Evolutionary conservation across 306 rosid genomes (phyloP).

Genomic region (Trifolium subterraneum): DNA sequence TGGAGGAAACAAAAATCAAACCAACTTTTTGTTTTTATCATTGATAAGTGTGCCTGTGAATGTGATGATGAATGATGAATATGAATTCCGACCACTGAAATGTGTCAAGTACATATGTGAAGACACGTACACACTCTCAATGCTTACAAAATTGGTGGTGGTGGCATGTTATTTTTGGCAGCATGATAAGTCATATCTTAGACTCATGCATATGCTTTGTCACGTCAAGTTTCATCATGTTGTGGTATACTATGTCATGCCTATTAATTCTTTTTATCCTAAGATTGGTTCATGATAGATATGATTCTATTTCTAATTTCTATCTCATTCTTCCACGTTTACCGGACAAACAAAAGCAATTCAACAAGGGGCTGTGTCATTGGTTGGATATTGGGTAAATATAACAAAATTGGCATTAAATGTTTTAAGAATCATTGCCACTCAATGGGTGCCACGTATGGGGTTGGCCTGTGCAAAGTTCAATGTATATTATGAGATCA

Average conservation of each 20-base stretch:
- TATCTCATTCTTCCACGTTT: constrained; percentile 7
- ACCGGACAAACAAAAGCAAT: background rate
- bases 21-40: background rate
- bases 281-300: background rate
- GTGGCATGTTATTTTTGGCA: constrained; percentile 7
- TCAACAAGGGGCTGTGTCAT: background rate
- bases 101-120: background rate
- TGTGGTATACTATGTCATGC: background rate
- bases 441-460: background rate
- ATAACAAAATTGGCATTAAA: background rate
- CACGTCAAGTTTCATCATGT: background rate
- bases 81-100: background rate
- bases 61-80: background rate
- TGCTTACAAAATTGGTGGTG: background rate
- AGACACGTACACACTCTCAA: constrained; percentile 3
- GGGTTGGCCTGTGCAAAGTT: background rate
- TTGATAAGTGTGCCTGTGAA: constrained; percentile 9
- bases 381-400: background rate
- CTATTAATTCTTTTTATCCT: background rate
- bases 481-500: background rate
- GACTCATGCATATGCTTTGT: background rate
- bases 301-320: no score
- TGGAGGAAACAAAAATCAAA: no score
- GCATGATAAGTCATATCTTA: background rate
- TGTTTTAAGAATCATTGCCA: background rate